Percentiles rank a stretch among this genome's conserved stretches.
Conservation (phyloP, 2,329 filamentous ascomycete genomes). For the Macrophomina tecta region DNA sequence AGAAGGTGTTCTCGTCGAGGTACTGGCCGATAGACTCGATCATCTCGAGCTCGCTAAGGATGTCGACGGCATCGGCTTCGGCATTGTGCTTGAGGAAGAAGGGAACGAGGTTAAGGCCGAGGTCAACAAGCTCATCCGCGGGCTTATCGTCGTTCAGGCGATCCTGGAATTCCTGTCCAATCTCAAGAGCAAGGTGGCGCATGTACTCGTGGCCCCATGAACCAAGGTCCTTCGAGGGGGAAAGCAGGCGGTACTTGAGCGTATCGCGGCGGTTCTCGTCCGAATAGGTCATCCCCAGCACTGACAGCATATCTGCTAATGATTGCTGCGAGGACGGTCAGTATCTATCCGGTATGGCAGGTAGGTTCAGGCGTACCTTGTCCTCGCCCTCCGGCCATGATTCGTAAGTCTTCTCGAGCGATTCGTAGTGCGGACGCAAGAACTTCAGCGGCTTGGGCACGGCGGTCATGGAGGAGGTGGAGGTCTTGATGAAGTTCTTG, state of each 20-base stretch:
- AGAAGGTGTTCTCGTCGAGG: slow-evolving; percentile 91
- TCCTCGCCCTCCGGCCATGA: slow-evolving; percentile 83
- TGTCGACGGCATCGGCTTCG: slow-evolving; percentile 95
- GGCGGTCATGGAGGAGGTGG: slow-evolving; percentile 98
- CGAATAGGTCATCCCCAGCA: slow-evolving; percentile 98
- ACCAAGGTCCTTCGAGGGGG: slow-evolving; percentile 88
- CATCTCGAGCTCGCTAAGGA: slow-evolving; percentile 96
- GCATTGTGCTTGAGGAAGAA: slow-evolving; percentile 97
- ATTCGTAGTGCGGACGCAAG: slow-evolving; percentile 93
- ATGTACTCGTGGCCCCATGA: slow-evolving; percentile 99
- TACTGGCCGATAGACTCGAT: slow-evolving; percentile 90
- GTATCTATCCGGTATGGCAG: slow-evolving; percentile 7
- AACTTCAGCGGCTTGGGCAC: slow-evolving; percentile 99
- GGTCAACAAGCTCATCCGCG: slow-evolving; percentile 81
- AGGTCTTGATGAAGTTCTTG: slow-evolving; percentile 98
- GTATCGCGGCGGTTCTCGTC: slow-evolving; percentile 96
- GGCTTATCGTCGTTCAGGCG: slow-evolving; percentile 84
- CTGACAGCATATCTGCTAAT: slow-evolving; percentile 92
- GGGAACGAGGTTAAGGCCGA: slow-evolving; percentile 84
- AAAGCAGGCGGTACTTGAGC: slow-evolving; percentile 90
- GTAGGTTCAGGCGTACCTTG: slow-evolving; percentile 64
- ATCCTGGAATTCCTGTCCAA: slow-evolving; percentile 91
- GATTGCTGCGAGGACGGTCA: slow-evolving; percentile 59
- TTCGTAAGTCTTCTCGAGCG: slow-evolving; percentile 85
- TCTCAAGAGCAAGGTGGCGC: slow-evolving; percentile 91